phyloP scores from a whole-genome alignment of 371 early-diverging fungal species.

The Rhizomucor miehei region DNA sequence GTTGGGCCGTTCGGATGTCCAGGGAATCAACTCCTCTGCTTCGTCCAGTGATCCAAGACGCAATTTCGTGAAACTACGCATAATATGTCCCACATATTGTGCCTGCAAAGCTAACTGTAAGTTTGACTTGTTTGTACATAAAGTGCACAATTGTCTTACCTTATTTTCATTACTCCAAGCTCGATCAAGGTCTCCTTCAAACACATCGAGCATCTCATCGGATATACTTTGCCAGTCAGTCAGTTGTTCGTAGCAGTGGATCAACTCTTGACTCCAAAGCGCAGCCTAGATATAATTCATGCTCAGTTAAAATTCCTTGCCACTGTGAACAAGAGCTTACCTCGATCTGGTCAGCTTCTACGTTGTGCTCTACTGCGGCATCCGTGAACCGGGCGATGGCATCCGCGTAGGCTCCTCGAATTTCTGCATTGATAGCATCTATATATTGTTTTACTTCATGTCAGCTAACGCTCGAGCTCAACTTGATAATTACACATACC shows the following conservation, averaged over 20 bases:
- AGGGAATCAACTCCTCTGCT: slow-evolving; percentile 31
- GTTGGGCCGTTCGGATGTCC: slow-evolving; percentile 50
- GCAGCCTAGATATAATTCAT: background rate
- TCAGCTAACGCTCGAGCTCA: background rate
- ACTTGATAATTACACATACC: slow-evolving; percentile 13
- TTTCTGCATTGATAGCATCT: slow-evolving; percentile 61
- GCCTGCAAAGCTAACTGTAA: slow-evolving; percentile 15
- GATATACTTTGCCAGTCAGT: slow-evolving; percentile 64
- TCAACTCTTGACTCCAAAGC: slow-evolving; percentile 53
- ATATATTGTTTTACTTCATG: background rate
- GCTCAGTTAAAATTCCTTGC: background rate
- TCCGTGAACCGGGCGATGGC: slow-evolving; percentile 51
- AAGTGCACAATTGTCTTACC: slow-evolving; percentile 9
- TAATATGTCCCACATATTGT: slow-evolving; percentile 52
- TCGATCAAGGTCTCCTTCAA: slow-evolving; percentile 33
- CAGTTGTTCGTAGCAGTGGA: slow-evolving; percentile 61
- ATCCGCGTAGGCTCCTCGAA: slow-evolving; percentile 52
- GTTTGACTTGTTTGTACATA: background rate
- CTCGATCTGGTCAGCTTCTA: slow-evolving; percentile 44
- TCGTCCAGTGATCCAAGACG: slow-evolving; percentile 38
- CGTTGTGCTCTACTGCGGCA: slow-evolving; percentile 27
- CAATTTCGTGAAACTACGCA: slow-evolving; percentile 55
- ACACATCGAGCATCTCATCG: slow-evolving; percentile 31
- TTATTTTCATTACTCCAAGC: slow-evolving; percentile 55
- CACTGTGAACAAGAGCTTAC: slow-evolving; percentile 3